Conservation (phyloP, 2,329 filamentous ascomycete genomes). For the Chaetomium strumarium region DNA sequence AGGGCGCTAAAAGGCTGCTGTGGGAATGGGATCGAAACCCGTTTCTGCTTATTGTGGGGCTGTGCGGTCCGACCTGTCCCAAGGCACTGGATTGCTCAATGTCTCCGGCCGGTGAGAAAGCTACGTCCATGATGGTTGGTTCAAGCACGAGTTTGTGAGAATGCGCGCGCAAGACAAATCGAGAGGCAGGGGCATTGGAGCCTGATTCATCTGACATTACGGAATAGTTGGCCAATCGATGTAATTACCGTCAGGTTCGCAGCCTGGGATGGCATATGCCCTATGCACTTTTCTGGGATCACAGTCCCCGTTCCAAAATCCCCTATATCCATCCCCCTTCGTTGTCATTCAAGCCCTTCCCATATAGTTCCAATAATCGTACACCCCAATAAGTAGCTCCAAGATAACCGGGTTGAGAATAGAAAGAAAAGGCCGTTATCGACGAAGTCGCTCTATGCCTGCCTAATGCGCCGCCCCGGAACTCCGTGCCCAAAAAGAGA, state of each 20-base stretch:
- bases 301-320: too few species aligned
- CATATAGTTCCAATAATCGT: neutral
- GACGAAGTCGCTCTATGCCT: neutral
- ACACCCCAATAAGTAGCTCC: neutral
- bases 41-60: constrained; percentile 5
- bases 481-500: neutral
- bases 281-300: too few species aligned
- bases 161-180: too few species aligned
- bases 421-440: neutral
- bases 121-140: too few species aligned
- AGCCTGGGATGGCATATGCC: too few species aligned
- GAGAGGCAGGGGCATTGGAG: too few species aligned
- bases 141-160: neutral
- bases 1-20: neutral
- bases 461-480: neutral
- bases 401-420: neutral
- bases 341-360: neutral
- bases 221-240: too few species aligned
- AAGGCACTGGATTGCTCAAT: too few species aligned
- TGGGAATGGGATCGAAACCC: too few species aligned
- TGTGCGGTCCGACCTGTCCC: neutral
- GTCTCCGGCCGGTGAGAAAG: too few species aligned
- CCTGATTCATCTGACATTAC: too few species aligned
- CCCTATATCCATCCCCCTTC: neutral
- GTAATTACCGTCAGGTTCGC: too few species aligned